A percentile compares a stretch with the other conserved stretches of the same genome.
Evolutionary conservation across 75 land plant species (phyloP).

Genomic region (Gnetum montanum): DNA sequence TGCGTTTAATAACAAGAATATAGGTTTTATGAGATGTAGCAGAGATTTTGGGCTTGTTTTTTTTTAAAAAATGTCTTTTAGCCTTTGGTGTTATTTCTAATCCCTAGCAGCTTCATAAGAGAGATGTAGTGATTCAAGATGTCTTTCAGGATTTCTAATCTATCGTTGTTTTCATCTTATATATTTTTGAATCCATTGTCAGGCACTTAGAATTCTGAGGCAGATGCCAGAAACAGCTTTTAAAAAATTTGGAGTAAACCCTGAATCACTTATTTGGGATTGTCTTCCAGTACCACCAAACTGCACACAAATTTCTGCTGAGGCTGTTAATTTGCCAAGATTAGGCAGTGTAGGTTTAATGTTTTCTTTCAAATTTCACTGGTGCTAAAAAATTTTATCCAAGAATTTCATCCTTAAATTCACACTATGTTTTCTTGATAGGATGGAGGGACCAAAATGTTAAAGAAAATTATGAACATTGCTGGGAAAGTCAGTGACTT

Average conservation of each 20-base stretch:
- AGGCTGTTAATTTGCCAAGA: conserved; percentile 30
- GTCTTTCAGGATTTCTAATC: too few relatives aligned
- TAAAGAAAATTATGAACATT: conserved; percentile 51
- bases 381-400: background rate
- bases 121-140: too few relatives aligned
- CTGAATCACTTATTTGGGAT: conserved; percentile 56
- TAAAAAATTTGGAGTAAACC: conserved; percentile 12
- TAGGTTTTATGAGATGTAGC: too few relatives aligned
- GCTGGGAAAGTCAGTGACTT: conserved; percentile 40
- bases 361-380: background rate
- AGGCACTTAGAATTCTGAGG: conserved; percentile 5
- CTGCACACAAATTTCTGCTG: conserved; percentile 55
- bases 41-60: too few relatives aligned
- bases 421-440: background rate
- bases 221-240: conserved; percentile 2
- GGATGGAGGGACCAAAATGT: conserved; percentile 44
- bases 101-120: too few relatives aligned
- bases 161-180: too few relatives aligned
- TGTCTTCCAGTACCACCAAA: conserved; percentile 78
- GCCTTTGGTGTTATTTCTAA: too few relatives aligned
- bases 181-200: too few relatives aligned
- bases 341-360: conserved; percentile 34
- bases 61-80: too few relatives aligned
- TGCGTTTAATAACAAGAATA: too few relatives aligned
- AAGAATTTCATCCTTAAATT: background rate